Base-by-base conservation (phyloP, 2,329 filamentous ascomycete genomes). In the Thelonectria discophora region DNA sequence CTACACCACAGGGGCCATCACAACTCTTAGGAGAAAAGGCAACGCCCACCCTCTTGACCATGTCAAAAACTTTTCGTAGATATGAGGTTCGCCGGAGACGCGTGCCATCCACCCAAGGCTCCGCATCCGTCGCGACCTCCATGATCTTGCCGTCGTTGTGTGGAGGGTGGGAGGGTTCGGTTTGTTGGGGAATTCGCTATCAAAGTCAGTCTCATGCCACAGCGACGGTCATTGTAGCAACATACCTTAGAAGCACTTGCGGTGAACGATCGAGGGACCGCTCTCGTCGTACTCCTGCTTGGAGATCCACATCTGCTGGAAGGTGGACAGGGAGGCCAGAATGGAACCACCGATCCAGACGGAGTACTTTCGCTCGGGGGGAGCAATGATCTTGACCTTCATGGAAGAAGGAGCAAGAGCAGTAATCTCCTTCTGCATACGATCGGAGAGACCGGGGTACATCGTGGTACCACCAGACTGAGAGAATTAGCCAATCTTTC, bases 271-370 rank as follows among this genome's bases (percentile, higher is more conserved):
- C 79, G 94, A 97, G 77, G 94, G 95, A 85, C 94, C 94, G 83
- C 91, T 95, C 93, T 98, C 95, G 87, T 99, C 95, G 90, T 98
- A 98, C 88, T 98, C 94, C 87, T 99, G 95, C 93, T 99, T 99
- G 77, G 95, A 99, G 90, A 99, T 98, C 95, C 95, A 99, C 95
- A 99, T 99, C 87, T 99, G 95, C 89, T 99, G 95, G 94, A 99
- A 99, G 84, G 95, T 99, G 75, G 95, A 99, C 77, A 99, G 92
- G 70, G 95, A 99, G 76, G 95, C 95, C 79, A 99, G 86, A 86
- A 99, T 99, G 83, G 95, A 99, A 89, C 95, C 95, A 95, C 95
- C 95, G 82, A 99, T 99, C 95, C 95, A 99, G 88, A 99, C 95
- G 70, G 95, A 98, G 93, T 99, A 99, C 90, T 99, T 99, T 85